Evolutionary conservation across 805 yeast species (phyloP).

Genomic region (Lachancea sp.): DNA sequence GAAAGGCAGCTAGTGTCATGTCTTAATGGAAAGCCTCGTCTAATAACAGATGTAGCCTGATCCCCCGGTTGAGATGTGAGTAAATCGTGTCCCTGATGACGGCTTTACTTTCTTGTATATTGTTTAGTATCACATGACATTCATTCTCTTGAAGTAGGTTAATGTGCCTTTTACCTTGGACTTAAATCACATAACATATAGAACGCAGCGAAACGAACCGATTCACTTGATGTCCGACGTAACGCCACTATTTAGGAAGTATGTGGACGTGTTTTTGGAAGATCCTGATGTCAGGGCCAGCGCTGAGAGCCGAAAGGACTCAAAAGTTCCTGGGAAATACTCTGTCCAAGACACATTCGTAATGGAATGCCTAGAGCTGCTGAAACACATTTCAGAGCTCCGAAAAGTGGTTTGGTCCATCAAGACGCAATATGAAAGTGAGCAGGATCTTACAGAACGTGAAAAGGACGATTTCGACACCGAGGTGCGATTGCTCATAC

Average conservation of each 20-base stretch:
- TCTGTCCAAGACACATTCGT: constrained; percentile 27
- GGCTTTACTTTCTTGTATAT: neutral
- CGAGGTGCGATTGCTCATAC: constrained; percentile 46
- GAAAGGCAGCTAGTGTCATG: no score
- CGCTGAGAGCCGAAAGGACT: neutral
- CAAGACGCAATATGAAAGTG: constrained; percentile 26
- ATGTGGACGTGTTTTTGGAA: constrained; percentile 24
- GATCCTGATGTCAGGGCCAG: constrained; percentile 1
- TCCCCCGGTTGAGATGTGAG: no score
- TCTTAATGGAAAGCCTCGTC: no score
- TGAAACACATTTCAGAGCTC: constrained; percentile 28
- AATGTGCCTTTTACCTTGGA: no score
- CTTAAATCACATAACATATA: no score
- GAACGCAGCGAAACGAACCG: no score
- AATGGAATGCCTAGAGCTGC: constrained; percentile 26
- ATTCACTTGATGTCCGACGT: constrained; percentile 29
- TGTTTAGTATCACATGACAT: constrained; percentile 1
- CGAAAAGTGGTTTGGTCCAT: constrained; percentile 23
- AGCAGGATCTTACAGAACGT: constrained; percentile 29
- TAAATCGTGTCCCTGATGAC: no score
- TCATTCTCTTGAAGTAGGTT: no score
- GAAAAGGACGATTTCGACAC: constrained; percentile 54
- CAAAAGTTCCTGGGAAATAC: constrained; percentile 3
- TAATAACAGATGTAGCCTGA: no score
- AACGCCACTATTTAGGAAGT: constrained; percentile 26